These are phyloP conservation scores for Diaporthe batatas DNA, from an alignment of 2,329 filamentous ascomycete species.

Conservation along the genomic window DNA sequence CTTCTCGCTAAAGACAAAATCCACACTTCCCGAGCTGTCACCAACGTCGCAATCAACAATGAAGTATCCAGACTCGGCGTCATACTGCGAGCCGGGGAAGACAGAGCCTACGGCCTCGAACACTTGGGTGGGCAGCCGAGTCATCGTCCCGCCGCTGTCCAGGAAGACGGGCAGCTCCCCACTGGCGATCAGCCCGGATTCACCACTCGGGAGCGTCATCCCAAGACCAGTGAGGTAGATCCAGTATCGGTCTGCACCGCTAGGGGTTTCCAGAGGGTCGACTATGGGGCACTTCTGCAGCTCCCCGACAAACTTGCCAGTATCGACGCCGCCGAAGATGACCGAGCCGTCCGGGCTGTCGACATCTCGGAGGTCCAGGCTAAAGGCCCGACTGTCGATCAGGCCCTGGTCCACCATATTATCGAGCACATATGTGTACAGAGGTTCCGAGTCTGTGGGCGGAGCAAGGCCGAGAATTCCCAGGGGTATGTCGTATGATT, in stretches of 20 bases:
- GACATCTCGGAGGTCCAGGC: conserved; percentile 62
- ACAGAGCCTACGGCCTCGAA: conserved; percentile 58
- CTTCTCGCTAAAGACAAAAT: conserved; percentile 62
- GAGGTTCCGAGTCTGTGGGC: conserved; percentile 48
- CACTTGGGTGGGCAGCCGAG: conserved; percentile 58
- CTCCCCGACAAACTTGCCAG: conserved; percentile 63
- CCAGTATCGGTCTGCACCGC: conserved; percentile 50
- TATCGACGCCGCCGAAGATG: conserved; percentile 67
- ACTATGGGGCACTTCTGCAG: conserved; percentile 60
- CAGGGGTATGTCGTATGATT: conserved; percentile 62
- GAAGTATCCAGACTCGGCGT: conserved; percentile 58
- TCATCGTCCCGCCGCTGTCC: conserved; percentile 67
- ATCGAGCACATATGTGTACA: conserved; percentile 68
- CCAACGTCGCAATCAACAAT: conserved; percentile 58
- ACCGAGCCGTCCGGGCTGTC: conserved; percentile 60
- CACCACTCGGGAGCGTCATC: conserved; percentile 45
- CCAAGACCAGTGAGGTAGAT: conserved; percentile 50
- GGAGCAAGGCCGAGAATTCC: conserved; percentile 67
- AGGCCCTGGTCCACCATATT: conserved; percentile 61
- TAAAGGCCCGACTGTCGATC: conserved; percentile 64
- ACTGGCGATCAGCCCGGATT: conserved; percentile 43
- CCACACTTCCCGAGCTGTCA: conserved; percentile 55
- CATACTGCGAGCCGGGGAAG: conserved; percentile 56
- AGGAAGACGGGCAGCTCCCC: conserved; percentile 52
- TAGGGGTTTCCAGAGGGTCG: conserved; percentile 43